Evolutionary conservation across 805 yeast species (phyloP).

Genomic region (Cyberlindnera xylosilytica): DNA sequence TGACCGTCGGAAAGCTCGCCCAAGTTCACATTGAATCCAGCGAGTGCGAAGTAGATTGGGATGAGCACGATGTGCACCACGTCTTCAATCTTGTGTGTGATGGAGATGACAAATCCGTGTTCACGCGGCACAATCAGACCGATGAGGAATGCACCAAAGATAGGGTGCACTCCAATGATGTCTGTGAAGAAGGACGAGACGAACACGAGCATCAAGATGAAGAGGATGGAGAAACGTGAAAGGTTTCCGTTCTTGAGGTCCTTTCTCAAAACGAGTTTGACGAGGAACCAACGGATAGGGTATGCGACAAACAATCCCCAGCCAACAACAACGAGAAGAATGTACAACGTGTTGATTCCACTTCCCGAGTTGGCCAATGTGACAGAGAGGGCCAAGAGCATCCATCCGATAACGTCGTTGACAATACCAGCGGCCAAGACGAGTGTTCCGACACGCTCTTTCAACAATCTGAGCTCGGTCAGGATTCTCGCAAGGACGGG

Average conservation of each 20-base stretch:
- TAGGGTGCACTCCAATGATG: slow-evolving; percentile 82
- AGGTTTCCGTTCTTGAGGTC: slow-evolving; percentile 59
- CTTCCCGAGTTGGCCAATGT: slow-evolving; percentile 72
- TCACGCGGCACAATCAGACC: slow-evolving; percentile 78
- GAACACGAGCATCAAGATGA: slow-evolving; percentile 54
- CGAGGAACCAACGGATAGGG: slow-evolving; percentile 52
- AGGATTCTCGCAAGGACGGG: slow-evolving; percentile 80
- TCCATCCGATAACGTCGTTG: slow-evolving; percentile 81
- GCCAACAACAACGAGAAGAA: slow-evolving; percentile 60
- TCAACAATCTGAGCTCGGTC: slow-evolving; percentile 66
- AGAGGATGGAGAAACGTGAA: slow-evolving; percentile 55
- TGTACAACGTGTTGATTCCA: slow-evolving; percentile 68
- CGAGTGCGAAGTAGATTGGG: slow-evolving; percentile 77
- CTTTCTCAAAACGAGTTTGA: slow-evolving; percentile 43
- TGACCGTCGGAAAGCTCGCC: slow-evolving; percentile 60
- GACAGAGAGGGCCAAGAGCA: slow-evolving; percentile 68
- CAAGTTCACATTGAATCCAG: slow-evolving; percentile 70
- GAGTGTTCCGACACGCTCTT: slow-evolving; percentile 66
- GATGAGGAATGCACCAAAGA: slow-evolving; percentile 79
- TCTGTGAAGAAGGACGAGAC: slow-evolving; percentile 76
- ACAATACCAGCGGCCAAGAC: slow-evolving; percentile 84
- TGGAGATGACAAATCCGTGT: slow-evolving; percentile 62
- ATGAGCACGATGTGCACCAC: slow-evolving; percentile 66
- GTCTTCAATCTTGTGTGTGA: slow-evolving; percentile 77
- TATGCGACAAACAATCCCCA: slow-evolving; percentile 62